Evolutionary conservation across 768 basidiomycete genomes (phyloP), one percentile per base, ranked within the genome.

Genomic region (Tricholomella constricta): DNA sequence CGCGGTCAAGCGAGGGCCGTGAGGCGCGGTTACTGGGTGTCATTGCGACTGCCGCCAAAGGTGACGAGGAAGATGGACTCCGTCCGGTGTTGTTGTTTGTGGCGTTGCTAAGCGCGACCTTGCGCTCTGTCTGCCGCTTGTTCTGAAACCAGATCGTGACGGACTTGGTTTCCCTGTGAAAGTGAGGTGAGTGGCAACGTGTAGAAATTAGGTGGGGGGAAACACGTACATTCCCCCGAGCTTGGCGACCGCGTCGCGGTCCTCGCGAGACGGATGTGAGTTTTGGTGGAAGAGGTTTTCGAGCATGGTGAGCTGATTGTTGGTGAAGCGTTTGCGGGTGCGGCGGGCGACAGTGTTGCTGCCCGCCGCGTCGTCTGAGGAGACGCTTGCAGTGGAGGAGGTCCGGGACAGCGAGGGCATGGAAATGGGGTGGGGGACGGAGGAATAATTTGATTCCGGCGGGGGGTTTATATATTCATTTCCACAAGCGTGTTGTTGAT

Each of bases 101-200:
- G 2, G 64, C 69, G 48, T 71, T 77, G 56, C 72, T 70, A 42
- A 79, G 69, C 22, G 81, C 79, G 23, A 77, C 74, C 61, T 80
- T 80, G 61, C 83, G 81, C 58, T 84, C 83, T 35, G 81, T 84
- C 62, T 89, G 86, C 14, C 88, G 84, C 69, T 84, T 88, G 66
- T 91, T 91, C 69, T 91, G 88, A 66, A 89, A 89, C 88, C 88
- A 91, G 35, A 89, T 85, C n/a, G 86, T 86, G 48, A 86, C 83
- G 1, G 84, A 84, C 60, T 83, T 85, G 25, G 79, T 74, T 64
- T 85, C 84, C 84, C 84, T 86, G 55, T 15, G 25, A 38, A 25
- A 32, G 19, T 25, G 19, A 36, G 31, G 23, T 50, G 42, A 59
- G 58, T 49, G 55, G 27, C 15, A 55, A 51, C 40, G 52, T 45